These are phyloP conservation scores for Lepidopterella palustris DNA, from an alignment of 495 filamentous ascomycete genomes.

Conservation along the genomic window DNA sequence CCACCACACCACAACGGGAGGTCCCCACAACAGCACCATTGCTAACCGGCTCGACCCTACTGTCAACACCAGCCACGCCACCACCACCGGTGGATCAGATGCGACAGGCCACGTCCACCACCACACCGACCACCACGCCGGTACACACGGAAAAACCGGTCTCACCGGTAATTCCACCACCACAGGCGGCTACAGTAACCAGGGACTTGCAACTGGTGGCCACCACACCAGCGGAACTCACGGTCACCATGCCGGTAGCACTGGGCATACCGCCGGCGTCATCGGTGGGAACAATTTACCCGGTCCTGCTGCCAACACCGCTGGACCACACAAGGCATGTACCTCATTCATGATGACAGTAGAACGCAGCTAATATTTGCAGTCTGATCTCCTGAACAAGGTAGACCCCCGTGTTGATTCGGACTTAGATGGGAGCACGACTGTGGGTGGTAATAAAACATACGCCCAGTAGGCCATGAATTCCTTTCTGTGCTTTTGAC, in stretches of 20 bases:
- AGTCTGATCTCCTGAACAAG: constrained; percentile 42
- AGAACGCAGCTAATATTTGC: neutral
- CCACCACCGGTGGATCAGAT: constrained; percentile 29
- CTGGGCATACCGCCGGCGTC: constrained; percentile 10
- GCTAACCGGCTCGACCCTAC: constrained; percentile 3
- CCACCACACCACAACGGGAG: constrained; percentile 7
- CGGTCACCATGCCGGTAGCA: neutral
- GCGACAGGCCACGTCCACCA: constrained; percentile 27
- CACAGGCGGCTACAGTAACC: constrained; percentile 10
- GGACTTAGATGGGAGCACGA: constrained; percentile 34
- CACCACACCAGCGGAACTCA: neutral
- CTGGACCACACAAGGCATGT: constrained; percentile 48
- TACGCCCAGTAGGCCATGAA: neutral
- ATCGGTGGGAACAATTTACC: constrained; percentile 12
- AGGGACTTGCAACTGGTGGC: constrained; percentile 11
- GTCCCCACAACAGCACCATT: neutral
- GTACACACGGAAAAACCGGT: constrained; percentile 3
- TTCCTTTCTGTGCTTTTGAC: neutral
- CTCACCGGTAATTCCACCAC: constrained; percentile 14
- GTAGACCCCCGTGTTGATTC: constrained; percentile 48
- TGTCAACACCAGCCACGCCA: constrained; percentile 19
- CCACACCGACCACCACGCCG: constrained; percentile 18
- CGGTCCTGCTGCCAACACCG: constrained; percentile 33
- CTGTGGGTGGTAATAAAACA: constrained; percentile 26
- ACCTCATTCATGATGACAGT: constrained; percentile 3